Evolutionary conservation across 495 filamentous ascomycete genomes (phyloP).

Genomic region (Neurospora terricola): DNA sequence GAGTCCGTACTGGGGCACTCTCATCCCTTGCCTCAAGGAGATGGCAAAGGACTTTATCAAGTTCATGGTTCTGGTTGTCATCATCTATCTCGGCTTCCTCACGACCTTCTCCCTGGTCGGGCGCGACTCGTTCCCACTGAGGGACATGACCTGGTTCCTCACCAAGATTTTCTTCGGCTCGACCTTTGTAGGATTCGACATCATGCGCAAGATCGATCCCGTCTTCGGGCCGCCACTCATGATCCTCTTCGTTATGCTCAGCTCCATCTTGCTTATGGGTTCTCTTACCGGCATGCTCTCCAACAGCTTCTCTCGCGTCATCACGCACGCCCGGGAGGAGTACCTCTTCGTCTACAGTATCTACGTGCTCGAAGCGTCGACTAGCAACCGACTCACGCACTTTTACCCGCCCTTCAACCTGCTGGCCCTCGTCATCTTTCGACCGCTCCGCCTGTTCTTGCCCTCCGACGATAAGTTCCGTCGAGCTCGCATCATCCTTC

Average conservation of each 20-base stretch:
- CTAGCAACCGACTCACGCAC: conserved; percentile 68
- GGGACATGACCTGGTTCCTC: conserved; percentile 75
- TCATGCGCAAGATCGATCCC: conserved; percentile 37
- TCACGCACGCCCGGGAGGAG: conserved; percentile 61
- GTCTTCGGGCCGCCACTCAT: conserved; percentile 57
- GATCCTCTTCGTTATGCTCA: conserved; percentile 76
- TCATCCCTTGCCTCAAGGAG: conserved; percentile 81
- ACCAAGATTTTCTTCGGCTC: conserved; percentile 76
- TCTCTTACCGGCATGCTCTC: conserved; percentile 86
- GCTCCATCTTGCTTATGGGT: conserved; percentile 84
- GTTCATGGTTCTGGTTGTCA: conserved; percentile 76
- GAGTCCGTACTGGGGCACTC: conserved; percentile 76
- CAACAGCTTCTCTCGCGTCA: conserved; percentile 78
- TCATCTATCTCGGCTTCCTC: conserved; percentile 78
- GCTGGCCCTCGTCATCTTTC: conserved; percentile 70
- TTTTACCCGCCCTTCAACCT: conserved; percentile 75
- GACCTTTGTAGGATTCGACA: conserved; percentile 68
- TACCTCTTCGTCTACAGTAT: conserved; percentile 72
- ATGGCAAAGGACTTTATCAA: conserved; percentile 93
- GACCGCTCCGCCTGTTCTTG: conserved; percentile 70
- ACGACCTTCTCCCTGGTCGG: conserved; percentile 88
- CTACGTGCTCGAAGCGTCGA: conserved; percentile 72
- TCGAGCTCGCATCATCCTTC: conserved; percentile 61
- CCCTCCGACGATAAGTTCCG: conserved; percentile 59
- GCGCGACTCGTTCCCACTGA: conserved; percentile 60